Evolutionary conservation across 805 yeast genomes (phyloP).

Genomic region (Lipomyces japonicus): DNA sequence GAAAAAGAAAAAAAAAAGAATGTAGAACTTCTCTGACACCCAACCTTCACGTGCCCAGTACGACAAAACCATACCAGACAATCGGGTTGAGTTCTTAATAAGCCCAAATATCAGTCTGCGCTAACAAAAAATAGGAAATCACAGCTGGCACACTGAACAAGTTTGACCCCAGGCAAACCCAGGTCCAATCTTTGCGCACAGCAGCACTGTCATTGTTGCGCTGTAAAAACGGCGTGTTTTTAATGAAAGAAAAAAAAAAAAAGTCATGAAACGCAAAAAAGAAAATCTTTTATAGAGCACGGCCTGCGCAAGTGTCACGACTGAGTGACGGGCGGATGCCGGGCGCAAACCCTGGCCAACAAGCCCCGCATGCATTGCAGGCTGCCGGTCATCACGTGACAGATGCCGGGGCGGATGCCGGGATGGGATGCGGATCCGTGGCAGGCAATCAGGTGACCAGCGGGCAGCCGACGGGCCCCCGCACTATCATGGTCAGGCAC

Average conservation of each 20-base stretch:
- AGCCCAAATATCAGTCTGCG: conserved; percentile 7
- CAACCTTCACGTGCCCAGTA: conserved; percentile 22
- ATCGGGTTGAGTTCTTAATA: conserved; percentile 31
- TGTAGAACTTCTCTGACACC: conserved; percentile 32
- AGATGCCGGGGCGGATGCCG: no score
- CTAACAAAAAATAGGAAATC: conserved; percentile 8
- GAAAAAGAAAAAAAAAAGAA: not conserved
- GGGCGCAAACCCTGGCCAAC: no score
- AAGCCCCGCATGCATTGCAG: no score
- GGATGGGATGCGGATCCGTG: no score
- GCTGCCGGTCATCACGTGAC: no score
- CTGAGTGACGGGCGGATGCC: no score
- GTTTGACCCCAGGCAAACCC: not conserved
- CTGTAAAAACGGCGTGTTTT: conserved; percentile 5
- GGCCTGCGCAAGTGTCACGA: no score
- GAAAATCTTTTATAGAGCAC: no score
- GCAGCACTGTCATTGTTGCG: conserved; percentile 28
- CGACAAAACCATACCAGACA: not conserved
- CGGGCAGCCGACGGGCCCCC: no score
- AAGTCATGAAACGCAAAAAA: conserved; percentile 8
- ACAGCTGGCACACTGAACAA: conserved; percentile 3
- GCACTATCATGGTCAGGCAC: no score
- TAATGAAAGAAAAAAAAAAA: not conserved
- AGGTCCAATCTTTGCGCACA: not conserved
- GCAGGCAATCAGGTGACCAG: no score